Conservation (phyloP, 2,329 filamentous ascomycete genomes). For the Capronia coronata region DNA sequence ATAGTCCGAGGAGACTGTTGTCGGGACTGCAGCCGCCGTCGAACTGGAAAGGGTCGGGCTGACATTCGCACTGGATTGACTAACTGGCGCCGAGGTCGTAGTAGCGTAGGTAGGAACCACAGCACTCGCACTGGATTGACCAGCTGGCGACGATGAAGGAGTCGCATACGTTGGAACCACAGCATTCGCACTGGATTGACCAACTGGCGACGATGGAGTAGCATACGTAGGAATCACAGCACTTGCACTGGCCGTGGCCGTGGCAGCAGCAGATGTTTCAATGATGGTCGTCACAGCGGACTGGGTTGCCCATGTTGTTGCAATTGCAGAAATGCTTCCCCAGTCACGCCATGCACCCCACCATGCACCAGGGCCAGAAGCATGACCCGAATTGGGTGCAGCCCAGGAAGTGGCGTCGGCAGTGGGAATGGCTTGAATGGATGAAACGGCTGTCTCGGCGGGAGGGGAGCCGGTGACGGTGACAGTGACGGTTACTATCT, state of each 20-base stretch:
- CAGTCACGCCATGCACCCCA: constrained; percentile 1
- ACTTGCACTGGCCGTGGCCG: no score
- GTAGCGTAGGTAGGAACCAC: not conserved
- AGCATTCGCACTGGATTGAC: not conserved
- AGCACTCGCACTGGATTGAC: not conserved
- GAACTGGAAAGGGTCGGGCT: constrained; percentile 3
- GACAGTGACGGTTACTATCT: constrained; percentile 33
- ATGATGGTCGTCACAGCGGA: not conserved
- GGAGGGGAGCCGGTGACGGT: constrained; percentile 31
- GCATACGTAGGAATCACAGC: not conserved
- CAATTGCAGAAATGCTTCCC: not conserved
- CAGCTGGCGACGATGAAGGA: not conserved
- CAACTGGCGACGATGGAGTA: not conserved
- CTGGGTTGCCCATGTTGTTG: not conserved
- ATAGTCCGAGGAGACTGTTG: constrained; percentile 31
- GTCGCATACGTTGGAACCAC: not conserved
- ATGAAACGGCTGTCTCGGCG: constrained; percentile 11
- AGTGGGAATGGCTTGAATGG: not conserved
- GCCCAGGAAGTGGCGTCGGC: constrained; percentile 1
- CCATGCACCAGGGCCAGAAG: constrained; percentile 1
- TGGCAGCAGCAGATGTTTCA: not conserved
- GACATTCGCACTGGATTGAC: not conserved
- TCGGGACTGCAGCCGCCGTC: constrained; percentile 7
- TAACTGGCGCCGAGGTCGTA: not conserved
- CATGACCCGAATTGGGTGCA: not conserved